Percentiles rank a stretch among this genome's conserved stretches.
Conservation (phyloP, 2,329 filamentous ascomycete genomes). For the Teratosphaeria zuluensis region DNA sequence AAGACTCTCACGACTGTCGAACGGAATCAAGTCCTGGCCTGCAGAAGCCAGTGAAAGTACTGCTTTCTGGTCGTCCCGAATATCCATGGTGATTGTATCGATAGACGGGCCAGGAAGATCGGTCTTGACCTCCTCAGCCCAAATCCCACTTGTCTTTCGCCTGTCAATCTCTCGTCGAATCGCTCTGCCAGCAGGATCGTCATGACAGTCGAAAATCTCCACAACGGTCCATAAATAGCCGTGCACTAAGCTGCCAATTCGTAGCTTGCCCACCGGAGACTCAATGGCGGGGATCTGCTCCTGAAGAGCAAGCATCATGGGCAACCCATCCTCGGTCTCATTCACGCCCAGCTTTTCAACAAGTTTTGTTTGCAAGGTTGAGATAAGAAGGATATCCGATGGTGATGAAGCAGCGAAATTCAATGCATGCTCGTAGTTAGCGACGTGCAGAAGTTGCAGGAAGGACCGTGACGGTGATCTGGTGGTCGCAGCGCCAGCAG, state of each 20-base stretch:
- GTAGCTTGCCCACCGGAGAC: conserved; percentile 61
- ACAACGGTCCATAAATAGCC: conserved; percentile 78
- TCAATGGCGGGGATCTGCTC: conserved; percentile 66
- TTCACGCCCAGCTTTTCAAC: conserved; percentile 73
- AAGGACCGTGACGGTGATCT: conserved; percentile 49
- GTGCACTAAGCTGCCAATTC: conserved; percentile 73
- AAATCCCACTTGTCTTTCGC: conserved; percentile 64
- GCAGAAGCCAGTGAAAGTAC: neutral
- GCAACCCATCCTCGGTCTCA: conserved; percentile 64
- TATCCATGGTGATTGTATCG: neutral
- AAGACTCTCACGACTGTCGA: conserved; percentile 61
- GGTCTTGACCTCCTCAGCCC: conserved; percentile 57
- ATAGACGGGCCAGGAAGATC: neutral
- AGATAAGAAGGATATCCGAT: conserved; percentile 64
- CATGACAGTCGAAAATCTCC: conserved; percentile 68
- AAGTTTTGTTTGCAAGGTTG: conserved; percentile 66
- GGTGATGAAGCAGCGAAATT: conserved; percentile 50
- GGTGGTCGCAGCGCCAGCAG: conserved; percentile 40
- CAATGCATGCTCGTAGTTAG: conserved; percentile 79
- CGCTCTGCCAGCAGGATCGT: conserved; percentile 52
- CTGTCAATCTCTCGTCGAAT: conserved; percentile 68
- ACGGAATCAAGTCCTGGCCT: conserved; percentile 59
- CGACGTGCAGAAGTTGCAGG: conserved; percentile 70
- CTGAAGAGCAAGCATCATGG: conserved; percentile 82
- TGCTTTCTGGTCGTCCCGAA: conserved; percentile 25